phyloP scores from a whole-genome alignment of 345 rosid genomes.

The Orychophragmus violaceus region DNA sequence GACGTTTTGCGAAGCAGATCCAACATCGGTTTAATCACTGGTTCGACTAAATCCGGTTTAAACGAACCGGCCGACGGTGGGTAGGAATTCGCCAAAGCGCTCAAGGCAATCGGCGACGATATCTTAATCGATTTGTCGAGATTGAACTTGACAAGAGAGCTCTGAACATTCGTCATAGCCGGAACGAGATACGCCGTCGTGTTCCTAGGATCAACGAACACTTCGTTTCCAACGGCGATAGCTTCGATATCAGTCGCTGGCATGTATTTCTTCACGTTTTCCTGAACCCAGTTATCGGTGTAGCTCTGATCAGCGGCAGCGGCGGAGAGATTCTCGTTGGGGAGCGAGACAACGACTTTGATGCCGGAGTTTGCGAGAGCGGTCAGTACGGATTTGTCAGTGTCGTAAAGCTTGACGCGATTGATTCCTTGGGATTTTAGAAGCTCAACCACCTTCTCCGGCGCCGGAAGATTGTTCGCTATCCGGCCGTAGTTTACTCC shows the following conservation, averaged over 20 bases:
- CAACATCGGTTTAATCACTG: slow-evolving; percentile 36
- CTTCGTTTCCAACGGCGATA: slow-evolving; percentile 86
- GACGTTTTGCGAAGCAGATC: slow-evolving; percentile 49
- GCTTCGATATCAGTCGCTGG: slow-evolving; percentile 69
- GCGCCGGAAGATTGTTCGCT: slow-evolving; percentile 63
- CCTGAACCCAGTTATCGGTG: slow-evolving; percentile 74
- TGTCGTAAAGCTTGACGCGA: slow-evolving; percentile 67
- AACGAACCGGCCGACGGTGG: neutral
- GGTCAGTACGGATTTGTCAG: slow-evolving; percentile 58
- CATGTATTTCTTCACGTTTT: slow-evolving; percentile 45
- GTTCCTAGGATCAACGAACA: slow-evolving; percentile 66
- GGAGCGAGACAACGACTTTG: slow-evolving; percentile 61
- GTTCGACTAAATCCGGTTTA: neutral
- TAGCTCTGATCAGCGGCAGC: slow-evolving; percentile 63
- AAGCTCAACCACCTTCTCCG: slow-evolving; percentile 63
- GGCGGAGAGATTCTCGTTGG: slow-evolving; percentile 68
- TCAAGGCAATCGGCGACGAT: slow-evolving; percentile 74
- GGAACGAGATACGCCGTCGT: slow-evolving; percentile 61
- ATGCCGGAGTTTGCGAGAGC: slow-evolving; percentile 66
- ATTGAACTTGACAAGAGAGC: slow-evolving; percentile 49
- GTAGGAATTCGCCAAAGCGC: slow-evolving; percentile 32
- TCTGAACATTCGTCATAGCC: slow-evolving; percentile 69
- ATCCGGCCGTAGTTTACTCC: slow-evolving; percentile 87
- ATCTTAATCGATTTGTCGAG: slow-evolving; percentile 50
- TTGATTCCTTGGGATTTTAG: slow-evolving; percentile 52